Evolutionary conservation across 768 basidiomycete species (phyloP).

Genomic region (Fistulinella prunicolor): DNA sequence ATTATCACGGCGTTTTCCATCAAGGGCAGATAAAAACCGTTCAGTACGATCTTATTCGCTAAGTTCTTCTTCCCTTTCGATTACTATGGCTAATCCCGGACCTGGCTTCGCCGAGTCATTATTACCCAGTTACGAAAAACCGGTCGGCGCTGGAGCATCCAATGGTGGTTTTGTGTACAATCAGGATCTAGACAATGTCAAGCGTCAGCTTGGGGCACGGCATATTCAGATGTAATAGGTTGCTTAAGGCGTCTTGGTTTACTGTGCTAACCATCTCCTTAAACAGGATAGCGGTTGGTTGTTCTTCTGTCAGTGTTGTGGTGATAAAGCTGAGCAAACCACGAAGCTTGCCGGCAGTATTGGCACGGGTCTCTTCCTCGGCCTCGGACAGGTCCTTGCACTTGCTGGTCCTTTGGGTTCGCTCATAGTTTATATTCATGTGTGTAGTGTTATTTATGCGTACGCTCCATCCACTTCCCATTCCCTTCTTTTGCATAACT

Average conservation of each 20-base stretch:
- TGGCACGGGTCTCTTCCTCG: slow-evolving; percentile 32
- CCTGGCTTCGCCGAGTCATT: not conserved
- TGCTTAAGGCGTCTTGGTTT: not conserved
- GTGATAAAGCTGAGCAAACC: not conserved
- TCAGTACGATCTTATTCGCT: not conserved
- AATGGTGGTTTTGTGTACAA: slow-evolving; percentile 15
- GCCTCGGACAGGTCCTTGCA: slow-evolving; percentile 29
- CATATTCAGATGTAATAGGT: slow-evolving; percentile 20
- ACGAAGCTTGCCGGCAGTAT: slow-evolving; percentile 28
- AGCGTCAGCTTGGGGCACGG: slow-evolving; percentile 18
- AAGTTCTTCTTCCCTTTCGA: not conserved
- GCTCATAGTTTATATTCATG: slow-evolving; percentile 28
- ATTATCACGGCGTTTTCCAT: too few species aligned
- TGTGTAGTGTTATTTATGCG: slow-evolving; percentile 29
- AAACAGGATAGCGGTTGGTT: slow-evolving; percentile 21
- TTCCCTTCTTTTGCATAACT: not conserved
- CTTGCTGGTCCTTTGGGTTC: slow-evolving; percentile 28
- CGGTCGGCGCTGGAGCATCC: not conserved
- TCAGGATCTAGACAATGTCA: slow-evolving; percentile 14
- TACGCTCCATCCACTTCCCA: slow-evolving; percentile 6
- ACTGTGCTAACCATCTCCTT: not conserved
- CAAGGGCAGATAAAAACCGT: too few species aligned
- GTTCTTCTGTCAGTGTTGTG: not conserved
- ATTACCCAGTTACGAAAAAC: not conserved
- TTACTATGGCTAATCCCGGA: not conserved